These are phyloP conservation scores for Lactarius trivialis DNA, from an alignment of 768 basidiomycete genomes.

Conservation along the genomic window DNA sequence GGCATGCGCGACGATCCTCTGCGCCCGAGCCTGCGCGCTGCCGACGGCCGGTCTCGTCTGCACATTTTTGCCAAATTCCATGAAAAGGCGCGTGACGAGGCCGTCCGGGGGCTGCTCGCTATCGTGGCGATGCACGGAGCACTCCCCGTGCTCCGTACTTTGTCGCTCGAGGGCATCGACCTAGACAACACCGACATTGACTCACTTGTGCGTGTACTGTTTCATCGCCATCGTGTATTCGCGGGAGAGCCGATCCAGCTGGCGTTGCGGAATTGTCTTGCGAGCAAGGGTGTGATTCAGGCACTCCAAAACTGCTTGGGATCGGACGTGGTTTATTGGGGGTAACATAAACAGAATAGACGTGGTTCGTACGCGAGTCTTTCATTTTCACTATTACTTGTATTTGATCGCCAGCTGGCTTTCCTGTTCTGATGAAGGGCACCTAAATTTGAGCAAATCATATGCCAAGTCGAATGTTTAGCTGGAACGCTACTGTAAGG, in stretches of 20 bases:
- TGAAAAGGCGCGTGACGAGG: slow-evolving; percentile 13
- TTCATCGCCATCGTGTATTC: background rate
- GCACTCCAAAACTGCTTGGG: slow-evolving; percentile 5
- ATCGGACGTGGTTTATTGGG: background rate
- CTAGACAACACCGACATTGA: background rate
- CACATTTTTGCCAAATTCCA: background rate
- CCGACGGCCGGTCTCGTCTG: slow-evolving; percentile 13
- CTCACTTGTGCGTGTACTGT: background rate
- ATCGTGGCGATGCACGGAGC: background rate
- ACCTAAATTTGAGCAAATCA: too few species aligned
- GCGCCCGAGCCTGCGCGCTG: background rate
- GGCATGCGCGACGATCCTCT: background rate
- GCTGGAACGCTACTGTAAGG: too few species aligned
- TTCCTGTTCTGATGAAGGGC: background rate
- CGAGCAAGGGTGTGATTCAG: background rate
- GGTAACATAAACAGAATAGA: background rate
- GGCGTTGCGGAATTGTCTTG: background rate
- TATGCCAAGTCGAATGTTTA: too few species aligned
- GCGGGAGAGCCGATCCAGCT: background rate
- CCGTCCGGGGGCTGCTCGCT: slow-evolving; percentile 12
- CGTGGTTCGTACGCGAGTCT: background rate
- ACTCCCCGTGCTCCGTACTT: background rate
- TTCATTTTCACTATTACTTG: background rate
- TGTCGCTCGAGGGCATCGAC: background rate
- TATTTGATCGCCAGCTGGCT: background rate